A percentile compares a stretch with the other conserved stretches of the same genome.
Evolutionary conservation across 495 filamentous ascomycete genomes (phyloP).

Genomic region (Massariosphaeria phaeospora): DNA sequence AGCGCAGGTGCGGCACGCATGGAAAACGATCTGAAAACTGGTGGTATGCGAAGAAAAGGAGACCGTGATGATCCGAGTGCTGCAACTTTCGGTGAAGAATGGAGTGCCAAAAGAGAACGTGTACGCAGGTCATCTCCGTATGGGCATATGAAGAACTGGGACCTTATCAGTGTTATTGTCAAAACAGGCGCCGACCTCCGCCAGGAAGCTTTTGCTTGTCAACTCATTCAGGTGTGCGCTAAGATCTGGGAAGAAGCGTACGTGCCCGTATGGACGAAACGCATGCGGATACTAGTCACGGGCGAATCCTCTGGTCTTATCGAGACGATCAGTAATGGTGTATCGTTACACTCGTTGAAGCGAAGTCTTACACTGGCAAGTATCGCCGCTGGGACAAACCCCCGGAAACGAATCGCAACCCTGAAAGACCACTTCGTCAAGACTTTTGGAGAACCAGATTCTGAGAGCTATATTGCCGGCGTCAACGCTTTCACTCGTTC

Average conservation of each 20-base stretch:
- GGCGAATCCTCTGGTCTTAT: conserved; percentile 72
- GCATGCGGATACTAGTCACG: conserved; percentile 73
- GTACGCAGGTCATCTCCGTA: conserved; percentile 71
- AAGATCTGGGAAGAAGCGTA: conserved; percentile 69
- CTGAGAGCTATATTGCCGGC: conserved; percentile 56
- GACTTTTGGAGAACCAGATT: conserved; percentile 61
- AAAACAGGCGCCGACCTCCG: conserved; percentile 72
- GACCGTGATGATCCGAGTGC: conserved; percentile 77
- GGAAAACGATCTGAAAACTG: conserved; percentile 77
- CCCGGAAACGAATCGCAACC: conserved; percentile 62
- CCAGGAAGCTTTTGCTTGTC: conserved; percentile 74
- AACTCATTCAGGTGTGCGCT: conserved; percentile 67
- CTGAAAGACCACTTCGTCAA: conserved; percentile 72
- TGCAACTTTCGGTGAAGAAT: conserved; percentile 73
- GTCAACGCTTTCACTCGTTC: conserved; percentile 66
- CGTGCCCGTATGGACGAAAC: conserved; percentile 72
- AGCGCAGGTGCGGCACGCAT: conserved; percentile 68
- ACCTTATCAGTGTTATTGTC: conserved; percentile 71
- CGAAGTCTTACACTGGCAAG: conserved; percentile 65
- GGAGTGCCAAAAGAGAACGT: conserved; percentile 69
- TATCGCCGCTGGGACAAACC: conserved; percentile 61
- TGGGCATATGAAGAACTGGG: conserved; percentile 76
- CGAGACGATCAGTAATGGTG: conserved; percentile 76
- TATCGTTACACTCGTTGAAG: conserved; percentile 70
- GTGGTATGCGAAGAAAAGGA: conserved; percentile 66